phyloP scores from a whole-genome alignment of 192 early-diverging fungal species.

The Coemansia sp. region DNA sequence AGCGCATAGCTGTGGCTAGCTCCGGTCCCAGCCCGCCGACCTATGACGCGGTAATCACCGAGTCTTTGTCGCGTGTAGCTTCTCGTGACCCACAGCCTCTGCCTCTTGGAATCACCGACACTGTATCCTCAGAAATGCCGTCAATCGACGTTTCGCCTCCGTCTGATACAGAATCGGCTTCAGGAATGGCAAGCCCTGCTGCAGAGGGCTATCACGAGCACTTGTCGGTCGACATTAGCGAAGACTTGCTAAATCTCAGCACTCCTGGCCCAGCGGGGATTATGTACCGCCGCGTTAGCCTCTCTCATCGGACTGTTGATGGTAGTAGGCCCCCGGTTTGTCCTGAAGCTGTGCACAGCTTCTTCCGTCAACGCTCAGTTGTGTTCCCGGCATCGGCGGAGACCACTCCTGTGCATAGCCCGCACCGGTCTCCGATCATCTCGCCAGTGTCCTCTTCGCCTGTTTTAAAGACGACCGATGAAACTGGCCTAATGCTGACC shows the following conservation, averaged over 20 bases:
- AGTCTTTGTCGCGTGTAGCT: constrained; percentile 11
- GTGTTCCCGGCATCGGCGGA: constrained; percentile 51
- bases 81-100: constrained; percentile 7
- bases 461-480: constrained; percentile 28
- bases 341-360: constrained; percentile 27
- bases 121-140: not conserved
- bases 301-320: constrained; percentile 23
- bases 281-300: constrained; percentile 15
- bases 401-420: constrained; percentile 31
- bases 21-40: constrained; percentile 39
- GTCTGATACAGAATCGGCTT: not conserved
- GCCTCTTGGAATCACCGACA: not conserved
- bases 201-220: constrained; percentile 4
- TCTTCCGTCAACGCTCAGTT: constrained; percentile 38
- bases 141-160: constrained; percentile 1
- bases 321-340: constrained; percentile 28
- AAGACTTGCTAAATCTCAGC: not conserved
- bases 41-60: constrained; percentile 35
- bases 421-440: constrained; percentile 20
- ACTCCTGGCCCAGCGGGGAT: not conserved
- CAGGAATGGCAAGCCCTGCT: not conserved
- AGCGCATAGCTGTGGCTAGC: constrained; percentile 24
- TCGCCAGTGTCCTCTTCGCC: constrained; percentile 33
- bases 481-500: not conserved
- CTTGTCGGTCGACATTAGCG: not conserved